Conservation (phyloP, 2,329 filamentous ascomycete genomes). For the Atkinsonella hypoxylon region DNA sequence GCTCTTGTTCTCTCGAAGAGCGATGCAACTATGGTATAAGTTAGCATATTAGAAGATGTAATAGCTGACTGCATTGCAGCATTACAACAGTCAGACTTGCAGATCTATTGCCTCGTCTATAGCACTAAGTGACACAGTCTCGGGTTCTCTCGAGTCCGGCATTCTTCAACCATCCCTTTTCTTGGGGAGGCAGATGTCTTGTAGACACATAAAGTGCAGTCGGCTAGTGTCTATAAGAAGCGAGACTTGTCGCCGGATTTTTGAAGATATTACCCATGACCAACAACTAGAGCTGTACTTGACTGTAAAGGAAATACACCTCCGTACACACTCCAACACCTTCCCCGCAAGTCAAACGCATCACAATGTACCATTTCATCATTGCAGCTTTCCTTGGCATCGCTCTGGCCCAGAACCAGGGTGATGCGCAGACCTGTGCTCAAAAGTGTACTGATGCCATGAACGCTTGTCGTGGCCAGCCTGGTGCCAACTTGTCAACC, state of each 20-base stretch:
- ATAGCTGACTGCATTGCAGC: background rate
- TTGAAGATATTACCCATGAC: background rate
- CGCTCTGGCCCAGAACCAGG: background rate
- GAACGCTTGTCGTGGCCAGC: background rate
- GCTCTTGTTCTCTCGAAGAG: background rate
- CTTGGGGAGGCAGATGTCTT: background rate
- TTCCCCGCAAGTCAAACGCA: background rate
- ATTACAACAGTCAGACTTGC: background rate
- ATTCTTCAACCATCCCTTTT: background rate
- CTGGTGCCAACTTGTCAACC: background rate
- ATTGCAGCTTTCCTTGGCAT: constrained; percentile 1
- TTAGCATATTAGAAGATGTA: background rate
- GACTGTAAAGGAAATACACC: background rate
- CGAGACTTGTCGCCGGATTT: background rate
- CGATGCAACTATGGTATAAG: too few relatives aligned
- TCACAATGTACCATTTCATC: constrained; percentile 1
- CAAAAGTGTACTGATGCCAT: background rate
- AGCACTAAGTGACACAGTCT: background rate
- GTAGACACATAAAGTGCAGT: background rate
- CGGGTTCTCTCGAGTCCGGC: background rate
- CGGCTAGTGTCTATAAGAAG: background rate
- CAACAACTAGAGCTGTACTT: background rate
- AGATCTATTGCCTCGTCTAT: background rate
- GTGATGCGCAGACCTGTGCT: background rate
- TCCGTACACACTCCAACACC: background rate